These are phyloP conservation scores for Collybia sp. DNA, from an alignment of 768 basidiomycete species.

Conservation along the genomic window DNA sequence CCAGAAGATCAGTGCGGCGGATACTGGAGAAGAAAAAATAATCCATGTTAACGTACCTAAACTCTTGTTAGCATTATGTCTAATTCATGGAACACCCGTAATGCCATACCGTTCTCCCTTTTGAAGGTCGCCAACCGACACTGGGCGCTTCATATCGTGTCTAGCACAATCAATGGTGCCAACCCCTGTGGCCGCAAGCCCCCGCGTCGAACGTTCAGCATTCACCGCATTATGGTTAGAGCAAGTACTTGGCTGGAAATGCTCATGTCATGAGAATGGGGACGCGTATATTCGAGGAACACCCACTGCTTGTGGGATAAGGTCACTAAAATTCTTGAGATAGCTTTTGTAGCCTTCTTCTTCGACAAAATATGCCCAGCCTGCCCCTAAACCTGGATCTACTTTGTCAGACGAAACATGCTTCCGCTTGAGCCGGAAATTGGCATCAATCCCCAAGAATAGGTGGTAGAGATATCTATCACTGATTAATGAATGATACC, in stretches of 20 bases:
- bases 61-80: neutral
- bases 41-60: slow-evolving; percentile 25
- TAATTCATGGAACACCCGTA: neutral
- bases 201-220: too few relatives aligned
- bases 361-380: slow-evolving; percentile 14
- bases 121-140: too few relatives aligned
- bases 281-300: neutral
- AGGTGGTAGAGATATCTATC: slow-evolving; percentile 7
- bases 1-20: too few relatives aligned
- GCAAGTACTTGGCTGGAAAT: slow-evolving; percentile 16
- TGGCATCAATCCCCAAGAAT: too few relatives aligned
- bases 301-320: slow-evolving; percentile 5
- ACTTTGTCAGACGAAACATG: too few relatives aligned
- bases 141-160: too few relatives aligned
- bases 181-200: slow-evolving; percentile 18
- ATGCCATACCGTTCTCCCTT: slow-evolving; percentile 16
- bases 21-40: too few relatives aligned
- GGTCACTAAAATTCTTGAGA: slow-evolving; percentile 7
- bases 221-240: slow-evolving; percentile 17
- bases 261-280: neutral
- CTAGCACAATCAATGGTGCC: slow-evolving; percentile 16
- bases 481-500: neutral
- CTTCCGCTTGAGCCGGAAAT: too few relatives aligned
- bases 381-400: slow-evolving; percentile 8
- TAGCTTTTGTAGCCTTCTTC: slow-evolving; percentile 8